Conservation (phyloP, 805 yeast species). For the Cyberlindnera sargentensis region DNA sequence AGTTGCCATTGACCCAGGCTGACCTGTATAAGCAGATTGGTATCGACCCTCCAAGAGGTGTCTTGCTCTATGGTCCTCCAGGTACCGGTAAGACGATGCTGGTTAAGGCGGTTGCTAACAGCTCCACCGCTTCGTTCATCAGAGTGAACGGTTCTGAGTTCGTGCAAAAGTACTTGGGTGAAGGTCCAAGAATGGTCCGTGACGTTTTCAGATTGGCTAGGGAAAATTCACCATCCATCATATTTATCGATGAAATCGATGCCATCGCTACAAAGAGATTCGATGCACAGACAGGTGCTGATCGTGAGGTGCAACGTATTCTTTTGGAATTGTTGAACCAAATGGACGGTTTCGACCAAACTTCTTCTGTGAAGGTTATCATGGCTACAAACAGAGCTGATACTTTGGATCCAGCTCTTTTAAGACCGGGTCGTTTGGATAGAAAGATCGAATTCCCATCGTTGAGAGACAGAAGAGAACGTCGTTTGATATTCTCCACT, state of each 20-base stretch:
- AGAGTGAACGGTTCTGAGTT: conserved; percentile 98
- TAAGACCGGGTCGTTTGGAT: conserved; percentile 98
- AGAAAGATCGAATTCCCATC: conserved; percentile 97
- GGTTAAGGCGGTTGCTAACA: conserved; percentile 97
- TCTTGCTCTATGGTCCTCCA: conserved; percentile 96
- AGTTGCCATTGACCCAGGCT: conserved; percentile 90
- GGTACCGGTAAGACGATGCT: conserved; percentile 99
- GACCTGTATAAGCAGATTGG: conserved; percentile 96
- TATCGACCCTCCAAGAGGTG: conserved; percentile 98
- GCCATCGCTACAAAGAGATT: conserved; percentile 99
- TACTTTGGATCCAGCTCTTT: conserved; percentile 94
- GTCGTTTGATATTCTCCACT: conserved; percentile 92
- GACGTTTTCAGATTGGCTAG: conserved; percentile 96
- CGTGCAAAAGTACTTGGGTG: conserved; percentile 97
- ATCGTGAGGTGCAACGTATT: conserved; percentile 97
- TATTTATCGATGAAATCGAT: conserved; percentile 97
- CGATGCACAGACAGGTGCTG: conserved; percentile 99
- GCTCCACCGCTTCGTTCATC: conserved; percentile 91
- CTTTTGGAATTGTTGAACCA: conserved; percentile 91
- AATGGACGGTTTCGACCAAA: conserved; percentile 99
- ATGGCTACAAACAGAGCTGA: conserved; percentile 99
- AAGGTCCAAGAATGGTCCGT: conserved; percentile 99
- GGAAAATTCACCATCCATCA: conserved; percentile 95
- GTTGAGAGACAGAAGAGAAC: conserved; percentile 93
- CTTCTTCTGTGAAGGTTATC: conserved; percentile 90